Evolutionary conservation across 2,329 filamentous ascomycete genomes (phyloP).

Genomic region (Xylariaceae sp.): DNA sequence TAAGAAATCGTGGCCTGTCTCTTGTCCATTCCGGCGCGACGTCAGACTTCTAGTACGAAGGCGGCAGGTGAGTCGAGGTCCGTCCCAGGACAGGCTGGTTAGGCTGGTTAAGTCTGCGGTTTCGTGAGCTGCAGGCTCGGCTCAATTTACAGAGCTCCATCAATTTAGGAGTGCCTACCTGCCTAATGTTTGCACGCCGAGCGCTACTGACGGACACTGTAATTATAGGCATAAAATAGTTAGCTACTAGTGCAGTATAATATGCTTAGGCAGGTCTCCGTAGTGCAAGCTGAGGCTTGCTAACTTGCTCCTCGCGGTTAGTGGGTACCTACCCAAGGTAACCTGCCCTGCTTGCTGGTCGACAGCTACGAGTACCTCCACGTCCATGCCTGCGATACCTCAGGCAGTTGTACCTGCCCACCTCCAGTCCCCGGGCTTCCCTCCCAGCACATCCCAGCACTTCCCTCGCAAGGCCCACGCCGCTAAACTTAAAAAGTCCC

Average conservation of each 20-base stretch:
- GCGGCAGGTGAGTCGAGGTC: too few species aligned
- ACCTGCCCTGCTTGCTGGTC: not conserved
- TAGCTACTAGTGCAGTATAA: not conserved
- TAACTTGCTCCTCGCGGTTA: not conserved
- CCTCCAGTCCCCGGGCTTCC: too few species aligned
- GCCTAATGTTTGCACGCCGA: not conserved
- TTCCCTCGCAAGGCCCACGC: not conserved
- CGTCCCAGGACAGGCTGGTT: too few species aligned
- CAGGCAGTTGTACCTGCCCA: too few species aligned
- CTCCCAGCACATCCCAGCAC: not conserved
- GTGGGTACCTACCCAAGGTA: not conserved
- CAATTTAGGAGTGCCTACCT: not conserved
- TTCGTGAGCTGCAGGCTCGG: too few species aligned
- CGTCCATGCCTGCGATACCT: too few species aligned
- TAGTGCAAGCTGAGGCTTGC: not conserved
- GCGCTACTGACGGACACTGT: not conserved
- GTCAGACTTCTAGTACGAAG: not conserved
- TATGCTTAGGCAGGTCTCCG: not conserved
- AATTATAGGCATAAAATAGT: not conserved
- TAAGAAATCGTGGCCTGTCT: not conserved
- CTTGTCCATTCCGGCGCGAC: slow-evolving; percentile 9
- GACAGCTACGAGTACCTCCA: not conserved
- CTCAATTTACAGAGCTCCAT: not conserved
- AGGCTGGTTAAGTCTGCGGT: too few species aligned
- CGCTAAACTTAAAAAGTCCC: slow-evolving; percentile 11